These are phyloP conservation scores for Cyberlindnera maclurae DNA, from an alignment of 805 yeast species.

Conservation along the genomic window DNA sequence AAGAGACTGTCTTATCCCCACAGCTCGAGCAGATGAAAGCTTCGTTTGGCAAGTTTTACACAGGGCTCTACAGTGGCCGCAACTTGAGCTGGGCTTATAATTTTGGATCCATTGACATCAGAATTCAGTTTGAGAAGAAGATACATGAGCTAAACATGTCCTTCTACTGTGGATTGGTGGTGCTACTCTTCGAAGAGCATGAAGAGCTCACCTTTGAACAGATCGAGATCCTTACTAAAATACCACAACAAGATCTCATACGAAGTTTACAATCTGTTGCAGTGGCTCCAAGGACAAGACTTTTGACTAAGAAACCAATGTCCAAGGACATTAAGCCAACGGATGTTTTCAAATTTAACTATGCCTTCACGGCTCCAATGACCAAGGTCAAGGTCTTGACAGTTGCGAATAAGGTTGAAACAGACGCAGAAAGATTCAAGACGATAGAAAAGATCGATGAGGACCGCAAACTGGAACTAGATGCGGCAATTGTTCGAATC, in stretches of 20 bases:
- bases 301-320: slow-evolving; percentile 71
- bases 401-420: slow-evolving; percentile 40
- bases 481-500: slow-evolving; percentile 83
- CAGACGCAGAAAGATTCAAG: slow-evolving; percentile 32
- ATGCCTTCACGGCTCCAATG: slow-evolving; percentile 59
- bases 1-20: slow-evolving; percentile 36
- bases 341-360: slow-evolving; percentile 65
- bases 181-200: slow-evolving; percentile 63
- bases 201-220: slow-evolving; percentile 49
- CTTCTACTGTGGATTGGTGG: slow-evolving; percentile 69
- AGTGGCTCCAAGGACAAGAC: slow-evolving; percentile 71
- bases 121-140: slow-evolving; percentile 58
- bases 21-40: slow-evolving; percentile 35
- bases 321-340: slow-evolving; percentile 56
- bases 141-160: slow-evolving; percentile 79
- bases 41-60: slow-evolving; percentile 46
- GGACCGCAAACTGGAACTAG: slow-evolving; percentile 61
- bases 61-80: slow-evolving; percentile 48
- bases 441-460: slow-evolving; percentile 53
- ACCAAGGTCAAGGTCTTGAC: slow-evolving; percentile 70
- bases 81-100: slow-evolving; percentile 72
- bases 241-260: slow-evolving; percentile 65
- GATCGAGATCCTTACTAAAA: slow-evolving; percentile 56
- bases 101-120: slow-evolving; percentile 75
- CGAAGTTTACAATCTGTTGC: slow-evolving; percentile 80